Conservation (phyloP, 352 stramenopile species). For the Phytopythium sindhum region DNA sequence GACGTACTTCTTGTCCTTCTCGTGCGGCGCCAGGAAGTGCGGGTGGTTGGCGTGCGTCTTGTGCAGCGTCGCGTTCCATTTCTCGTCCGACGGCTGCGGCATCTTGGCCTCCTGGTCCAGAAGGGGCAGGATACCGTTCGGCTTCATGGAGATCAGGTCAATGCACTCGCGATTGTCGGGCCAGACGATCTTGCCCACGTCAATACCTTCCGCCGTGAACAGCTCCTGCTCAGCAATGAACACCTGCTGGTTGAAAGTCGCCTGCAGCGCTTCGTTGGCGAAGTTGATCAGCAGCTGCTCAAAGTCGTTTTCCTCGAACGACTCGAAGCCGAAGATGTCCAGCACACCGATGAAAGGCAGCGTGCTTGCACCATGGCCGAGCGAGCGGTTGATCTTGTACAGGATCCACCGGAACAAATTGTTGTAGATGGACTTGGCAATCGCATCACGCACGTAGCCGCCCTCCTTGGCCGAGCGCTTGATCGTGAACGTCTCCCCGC, state of each 20-base stretch:
- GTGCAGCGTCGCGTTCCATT: conserved; percentile 83
- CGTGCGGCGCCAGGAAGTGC: conserved; percentile 76
- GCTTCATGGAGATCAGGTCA: conserved; percentile 76
- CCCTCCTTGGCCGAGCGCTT: conserved; percentile 74
- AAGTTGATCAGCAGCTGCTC: conserved; percentile 91
- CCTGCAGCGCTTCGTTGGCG: conserved; percentile 86
- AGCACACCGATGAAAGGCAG: conserved; percentile 92
- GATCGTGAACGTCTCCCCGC: conserved; percentile 81
- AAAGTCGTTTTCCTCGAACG: conserved; percentile 93
- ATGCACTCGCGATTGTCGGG: conserved; percentile 86
- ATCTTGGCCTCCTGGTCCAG: conserved; percentile 81
- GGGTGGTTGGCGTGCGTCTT: conserved; percentile 68
- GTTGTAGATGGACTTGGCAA: conserved; percentile 93
- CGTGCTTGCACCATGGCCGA: conserved; percentile 67
- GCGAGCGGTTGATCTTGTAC: conserved; percentile 79
- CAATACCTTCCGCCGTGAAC: conserved; percentile 77
- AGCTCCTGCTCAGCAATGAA: conserved; percentile 86
- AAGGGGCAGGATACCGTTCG: conserved; percentile 76
- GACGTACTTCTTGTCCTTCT: conserved; percentile 89
- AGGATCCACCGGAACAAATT: conserved; percentile 86
- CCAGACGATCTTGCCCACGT: conserved; percentile 81
- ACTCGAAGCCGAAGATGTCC: conserved; percentile 98
- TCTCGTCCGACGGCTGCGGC: conserved; percentile 79
- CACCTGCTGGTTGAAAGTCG: conserved; percentile 89
- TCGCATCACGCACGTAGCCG: conserved; percentile 86